Percentiles rank a stretch among this genome's conserved stretches.
phyloP scores from a whole-genome alignment of 352 stramenopile genomes.

The Pythium graminicola region DNA sequence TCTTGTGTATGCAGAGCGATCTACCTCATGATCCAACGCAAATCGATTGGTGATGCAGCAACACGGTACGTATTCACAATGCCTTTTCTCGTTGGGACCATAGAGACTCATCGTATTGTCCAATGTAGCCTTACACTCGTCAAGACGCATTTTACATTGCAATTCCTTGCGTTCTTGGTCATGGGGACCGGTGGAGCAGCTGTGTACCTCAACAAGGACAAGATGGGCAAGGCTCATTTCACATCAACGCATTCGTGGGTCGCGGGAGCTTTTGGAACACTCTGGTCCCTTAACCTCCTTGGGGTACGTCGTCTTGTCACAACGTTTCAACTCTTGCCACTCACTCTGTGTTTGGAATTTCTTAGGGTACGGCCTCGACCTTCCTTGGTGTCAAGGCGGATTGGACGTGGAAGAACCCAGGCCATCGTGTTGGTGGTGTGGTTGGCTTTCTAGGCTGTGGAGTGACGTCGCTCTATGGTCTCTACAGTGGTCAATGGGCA shows the following conservation, averaged over 20 bases:
- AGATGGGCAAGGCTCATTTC: constrained; percentile 53
- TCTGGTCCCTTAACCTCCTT: constrained; percentile 54
- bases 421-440: constrained; percentile 49
- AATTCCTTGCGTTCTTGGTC: constrained; percentile 40
- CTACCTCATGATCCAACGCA: constrained; percentile 56
- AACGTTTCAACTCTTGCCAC: no score
- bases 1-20: constrained; percentile 27
- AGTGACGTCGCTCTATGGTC: constrained; percentile 35
- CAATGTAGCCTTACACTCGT: constrained; percentile 9
- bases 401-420: constrained; percentile 67
- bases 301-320: no score
- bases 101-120: no score
- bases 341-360: no score
- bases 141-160: constrained; percentile 47
- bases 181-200: constrained; percentile 35
- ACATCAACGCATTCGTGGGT: constrained; percentile 70
- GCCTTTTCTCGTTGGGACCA: no score
- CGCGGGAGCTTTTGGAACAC: constrained; percentile 31
- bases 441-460: constrained; percentile 48
- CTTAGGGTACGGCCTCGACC: constrained; percentile 41
- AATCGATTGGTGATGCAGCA: constrained; percentile 34
- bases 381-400: constrained; percentile 56
- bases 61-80: constrained; percentile 34
- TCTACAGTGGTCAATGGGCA: constrained; percentile 56
- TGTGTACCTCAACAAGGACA: constrained; percentile 55